Conservation (phyloP, 345 rosid genomes). For the Firmiana major region DNA sequence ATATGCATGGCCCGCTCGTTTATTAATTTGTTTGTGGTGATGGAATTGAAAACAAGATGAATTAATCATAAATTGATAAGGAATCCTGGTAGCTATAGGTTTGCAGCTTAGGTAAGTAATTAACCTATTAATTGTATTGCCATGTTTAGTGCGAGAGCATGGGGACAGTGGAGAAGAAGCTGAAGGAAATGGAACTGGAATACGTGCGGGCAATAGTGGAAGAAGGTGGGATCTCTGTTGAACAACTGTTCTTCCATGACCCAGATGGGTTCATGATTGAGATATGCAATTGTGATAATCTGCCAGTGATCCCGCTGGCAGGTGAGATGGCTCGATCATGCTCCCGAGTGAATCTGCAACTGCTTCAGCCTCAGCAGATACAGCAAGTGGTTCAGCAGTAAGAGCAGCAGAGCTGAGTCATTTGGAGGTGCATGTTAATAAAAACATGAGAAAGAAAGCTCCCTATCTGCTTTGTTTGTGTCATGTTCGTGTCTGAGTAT, state of each 20-base stretch:
- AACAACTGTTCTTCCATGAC: conserved; percentile 89
- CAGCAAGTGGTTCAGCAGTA: conserved; percentile 32
- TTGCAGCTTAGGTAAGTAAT: neutral
- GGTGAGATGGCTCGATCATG: conserved; percentile 58
- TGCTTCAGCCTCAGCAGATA: conserved; percentile 9
- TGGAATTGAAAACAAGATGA: neutral
- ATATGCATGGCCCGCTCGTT: neutral
- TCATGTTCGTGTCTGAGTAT: neutral
- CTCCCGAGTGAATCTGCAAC: conserved; percentile 39
- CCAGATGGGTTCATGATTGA: conserved; percentile 95
- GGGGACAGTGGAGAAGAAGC: conserved; percentile 71
- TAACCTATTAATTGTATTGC: neutral
- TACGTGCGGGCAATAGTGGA: conserved; percentile 58
- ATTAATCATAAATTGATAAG: neutral
- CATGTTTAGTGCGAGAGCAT: conserved; percentile 67
- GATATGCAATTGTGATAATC: conserved; percentile 80
- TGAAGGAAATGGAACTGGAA: conserved; percentile 58
- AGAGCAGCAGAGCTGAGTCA: neutral
- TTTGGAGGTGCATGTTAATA: neutral
- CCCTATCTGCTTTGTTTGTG: neutral
- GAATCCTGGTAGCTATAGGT: neutral
- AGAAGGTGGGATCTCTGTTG: conserved; percentile 79
- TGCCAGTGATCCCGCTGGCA: conserved; percentile 66
- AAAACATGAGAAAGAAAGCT: neutral
- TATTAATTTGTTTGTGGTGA: neutral